Percentiles rank a stretch among this genome's conserved stretches.
These are phyloP conservation scores for Coffea humblotiana DNA, from an alignment of 305 asterid species.

Conservation along the genomic window DNA sequence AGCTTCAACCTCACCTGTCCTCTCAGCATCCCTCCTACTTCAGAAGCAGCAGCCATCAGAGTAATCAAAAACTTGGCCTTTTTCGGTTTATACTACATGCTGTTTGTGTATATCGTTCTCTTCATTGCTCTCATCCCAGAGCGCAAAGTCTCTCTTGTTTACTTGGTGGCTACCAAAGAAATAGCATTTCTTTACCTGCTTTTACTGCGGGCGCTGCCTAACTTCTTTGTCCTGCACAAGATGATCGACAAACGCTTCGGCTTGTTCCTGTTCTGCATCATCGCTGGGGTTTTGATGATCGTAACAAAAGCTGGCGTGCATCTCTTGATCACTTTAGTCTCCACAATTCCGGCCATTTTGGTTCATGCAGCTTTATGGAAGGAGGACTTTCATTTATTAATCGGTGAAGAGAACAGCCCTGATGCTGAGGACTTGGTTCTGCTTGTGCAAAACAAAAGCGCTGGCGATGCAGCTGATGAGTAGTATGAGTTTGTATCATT, in stretches of 20 bases:
- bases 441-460: slow-evolving; percentile 3
- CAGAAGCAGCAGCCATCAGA: slow-evolving; percentile 53
- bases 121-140: slow-evolving; percentile 54
- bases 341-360: slow-evolving; percentile 46
- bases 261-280: slow-evolving; percentile 33
- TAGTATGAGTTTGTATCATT: not conserved
- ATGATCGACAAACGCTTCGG: slow-evolving; percentile 36
- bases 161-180: slow-evolving; percentile 51
- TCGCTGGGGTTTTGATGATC: slow-evolving; percentile 33
- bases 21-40: slow-evolving; percentile 52
- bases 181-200: slow-evolving; percentile 45
- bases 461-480: not conserved
- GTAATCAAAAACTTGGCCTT: slow-evolving; percentile 39
- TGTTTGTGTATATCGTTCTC: slow-evolving; percentile 56
- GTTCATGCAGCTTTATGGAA: slow-evolving; percentile 48
- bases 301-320: slow-evolving; percentile 51
- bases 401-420: not conserved
- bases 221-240: slow-evolving; percentile 34
- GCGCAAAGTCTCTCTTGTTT: slow-evolving; percentile 54
- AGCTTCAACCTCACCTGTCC: slow-evolving; percentile 41
- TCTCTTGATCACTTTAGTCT: slow-evolving; percentile 47
- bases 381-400: slow-evolving; percentile 22
- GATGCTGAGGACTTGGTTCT: slow-evolving; percentile 24
- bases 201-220: slow-evolving; percentile 45
- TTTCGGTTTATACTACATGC: slow-evolving; percentile 42